Conservation (phyloP, 73 alveolate species). For the Uronychia binucleata region DNA sequence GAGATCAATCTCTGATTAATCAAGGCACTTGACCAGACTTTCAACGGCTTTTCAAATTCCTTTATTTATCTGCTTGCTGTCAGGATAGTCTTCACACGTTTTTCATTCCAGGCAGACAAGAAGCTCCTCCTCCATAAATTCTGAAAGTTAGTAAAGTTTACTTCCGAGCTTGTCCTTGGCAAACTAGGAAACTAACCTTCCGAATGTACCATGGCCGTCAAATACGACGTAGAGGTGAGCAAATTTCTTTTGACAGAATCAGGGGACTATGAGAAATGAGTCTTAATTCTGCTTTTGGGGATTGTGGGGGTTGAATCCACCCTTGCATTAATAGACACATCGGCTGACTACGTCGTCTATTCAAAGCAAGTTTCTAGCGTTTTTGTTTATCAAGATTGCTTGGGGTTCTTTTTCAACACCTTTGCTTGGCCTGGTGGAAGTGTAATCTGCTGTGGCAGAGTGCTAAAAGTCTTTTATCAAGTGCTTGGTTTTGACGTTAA, state of each 20-base stretch:
- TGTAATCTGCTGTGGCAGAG: too few relatives aligned
- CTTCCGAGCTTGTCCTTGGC: neutral
- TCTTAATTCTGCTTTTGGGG: neutral
- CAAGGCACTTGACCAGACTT: neutral
- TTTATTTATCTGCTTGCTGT: neutral
- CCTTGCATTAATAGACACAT: neutral
- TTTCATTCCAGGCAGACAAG: neutral
- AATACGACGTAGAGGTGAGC: constrained; percentile 36
- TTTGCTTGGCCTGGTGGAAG: too few relatives aligned
- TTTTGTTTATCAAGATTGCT: too few relatives aligned
- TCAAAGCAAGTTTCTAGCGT: too few relatives aligned
- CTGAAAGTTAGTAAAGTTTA: neutral
- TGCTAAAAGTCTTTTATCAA: too few relatives aligned
- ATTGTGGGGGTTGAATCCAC: neutral
- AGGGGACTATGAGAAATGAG: neutral
- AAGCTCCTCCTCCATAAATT: neutral
- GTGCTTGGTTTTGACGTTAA: too few relatives aligned
- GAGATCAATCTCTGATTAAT: neutral
- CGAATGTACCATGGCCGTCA: constrained; percentile 52
- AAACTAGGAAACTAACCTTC: neutral
- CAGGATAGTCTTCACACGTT: neutral
- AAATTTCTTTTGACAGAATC: neutral
- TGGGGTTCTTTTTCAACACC: too few relatives aligned
- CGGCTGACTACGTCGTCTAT: neutral
- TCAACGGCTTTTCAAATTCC: neutral